These are phyloP conservation scores for Phytophthora aleatoria DNA, from an alignment of 352 stramenopile species.

Conservation along the genomic window DNA sequence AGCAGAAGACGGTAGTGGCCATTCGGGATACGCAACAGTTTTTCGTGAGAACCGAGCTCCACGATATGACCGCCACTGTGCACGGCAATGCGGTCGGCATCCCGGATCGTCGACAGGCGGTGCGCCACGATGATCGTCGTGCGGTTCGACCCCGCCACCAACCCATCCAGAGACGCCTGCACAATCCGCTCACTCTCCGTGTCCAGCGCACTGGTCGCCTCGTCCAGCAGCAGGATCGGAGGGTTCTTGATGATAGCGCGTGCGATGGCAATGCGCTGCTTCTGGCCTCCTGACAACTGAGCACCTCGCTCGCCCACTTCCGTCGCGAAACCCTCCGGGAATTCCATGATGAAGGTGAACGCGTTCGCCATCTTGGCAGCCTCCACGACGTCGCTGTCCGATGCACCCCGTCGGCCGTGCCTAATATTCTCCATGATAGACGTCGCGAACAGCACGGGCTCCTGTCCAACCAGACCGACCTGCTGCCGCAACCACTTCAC, in stretches of 20 bases:
- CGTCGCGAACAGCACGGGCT: neutral
- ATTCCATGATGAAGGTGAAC: neutral
- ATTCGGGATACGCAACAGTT: neutral
- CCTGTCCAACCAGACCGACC: neutral
- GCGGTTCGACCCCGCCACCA: neutral
- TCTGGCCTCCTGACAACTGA: neutral
- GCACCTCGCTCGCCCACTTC: constrained; percentile 1
- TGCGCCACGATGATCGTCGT: neutral
- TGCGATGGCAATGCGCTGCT: constrained; percentile 1
- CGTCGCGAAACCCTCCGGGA: neutral
- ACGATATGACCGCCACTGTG: neutral
- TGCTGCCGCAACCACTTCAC: neutral
- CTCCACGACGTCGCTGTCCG: neutral
- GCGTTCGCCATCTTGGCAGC: constrained; percentile 1
- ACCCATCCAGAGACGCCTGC: neutral
- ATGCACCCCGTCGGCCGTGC: neutral
- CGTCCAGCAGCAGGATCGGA: neutral
- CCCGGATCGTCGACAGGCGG: neutral
- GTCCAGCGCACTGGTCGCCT: neutral
- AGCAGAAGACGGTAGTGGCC: neutral
- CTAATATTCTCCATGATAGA: neutral
- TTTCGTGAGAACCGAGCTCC: neutral
- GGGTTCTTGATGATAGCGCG: constrained; percentile 2
- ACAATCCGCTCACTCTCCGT: constrained; percentile 2
- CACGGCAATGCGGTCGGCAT: neutral